Percentiles rank a stretch among this genome's conserved stretches.
Evolutionary conservation across 2,329 filamentous ascomycete genomes (phyloP).

Genomic region (Ophiosphaerella narmari): DNA sequence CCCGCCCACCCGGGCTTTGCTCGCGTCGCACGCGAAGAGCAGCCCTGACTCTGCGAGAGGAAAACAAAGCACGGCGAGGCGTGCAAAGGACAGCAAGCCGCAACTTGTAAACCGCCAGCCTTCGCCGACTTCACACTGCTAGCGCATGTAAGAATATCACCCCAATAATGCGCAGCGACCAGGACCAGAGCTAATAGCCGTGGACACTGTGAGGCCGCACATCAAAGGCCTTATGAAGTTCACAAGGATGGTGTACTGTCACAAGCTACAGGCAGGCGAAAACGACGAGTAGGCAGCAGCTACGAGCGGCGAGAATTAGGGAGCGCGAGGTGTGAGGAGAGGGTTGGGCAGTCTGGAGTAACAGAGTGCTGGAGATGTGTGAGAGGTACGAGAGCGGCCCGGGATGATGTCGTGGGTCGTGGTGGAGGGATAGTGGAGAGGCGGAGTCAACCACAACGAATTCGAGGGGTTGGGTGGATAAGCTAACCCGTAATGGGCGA

Average conservation of each 20-base stretch:
- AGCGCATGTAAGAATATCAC: conserved; percentile 14
- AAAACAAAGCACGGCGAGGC: no score
- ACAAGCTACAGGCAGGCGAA: conserved; percentile 5
- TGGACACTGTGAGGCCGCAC: conserved; percentile 5
- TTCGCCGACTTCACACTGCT: conserved; percentile 9
- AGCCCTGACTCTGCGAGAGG: conserved; percentile 16
- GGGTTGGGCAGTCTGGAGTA: conserved; percentile 1
- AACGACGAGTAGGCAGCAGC: not conserved
- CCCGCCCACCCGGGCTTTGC: conserved; percentile 22
- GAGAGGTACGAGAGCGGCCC: conserved; percentile 37
- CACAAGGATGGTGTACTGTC: conserved; percentile 22
- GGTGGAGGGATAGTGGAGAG: no score
- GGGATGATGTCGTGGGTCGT: conserved; percentile 10
- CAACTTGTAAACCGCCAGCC: conserved; percentile 2
- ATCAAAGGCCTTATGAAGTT: conserved; percentile 17
- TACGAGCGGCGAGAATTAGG: no score
- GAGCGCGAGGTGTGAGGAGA: no score
- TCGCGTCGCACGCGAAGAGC: conserved; percentile 9
- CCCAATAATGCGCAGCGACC: conserved; percentile 12
- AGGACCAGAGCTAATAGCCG: conserved; percentile 13
- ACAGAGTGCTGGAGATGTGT: conserved; percentile 27
- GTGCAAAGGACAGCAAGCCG: no score
- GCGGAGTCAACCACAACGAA: no score
- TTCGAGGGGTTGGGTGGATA: no score
- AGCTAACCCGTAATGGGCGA: no score